Base-by-base conservation (phyloP, 1,284 basidiomycete species). In the Ganoderma sinense region DNA sequence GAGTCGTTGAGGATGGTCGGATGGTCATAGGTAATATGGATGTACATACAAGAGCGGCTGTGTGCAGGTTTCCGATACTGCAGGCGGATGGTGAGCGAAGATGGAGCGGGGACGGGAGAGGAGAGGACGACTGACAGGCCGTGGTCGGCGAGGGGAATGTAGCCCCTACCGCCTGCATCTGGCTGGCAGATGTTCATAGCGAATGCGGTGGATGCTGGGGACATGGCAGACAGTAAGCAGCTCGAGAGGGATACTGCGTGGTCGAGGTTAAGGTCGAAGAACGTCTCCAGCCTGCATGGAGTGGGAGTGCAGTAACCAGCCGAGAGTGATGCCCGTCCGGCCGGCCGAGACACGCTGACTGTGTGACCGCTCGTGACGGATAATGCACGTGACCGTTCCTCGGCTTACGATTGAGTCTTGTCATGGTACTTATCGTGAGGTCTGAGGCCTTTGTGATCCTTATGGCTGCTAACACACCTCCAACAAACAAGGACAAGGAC, bases 31-130 rank as follows among this genome's bases (percentile, higher is more conserved):
- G 36, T 39, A 10, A 10, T 39, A 39, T 11, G 36, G 36, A 11
- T 10, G 36, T 7, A 81, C 81, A 74, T 76, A 88, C 88, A 69
- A 95, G 80, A n/a, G 94, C 93, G 64, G 93, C 93, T 0, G 93
- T 95, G 67, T 90, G 87, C 73, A 95, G 80, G 78, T 95, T 95
- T 8, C 93, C 93, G 71, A 95, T 94, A 55, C 92, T 94, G 74
- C 51, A 51, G 20, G 16, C 23, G 63, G 23, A 14, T 6, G 2
- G 41, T 43, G 41, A 43, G 41, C 23, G 14, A 48, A 23, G 4
- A 26, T 14, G n/a, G 31, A 13, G 13, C 11, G 20, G 10, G 43
- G n/a, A 18, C 33, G 20, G 56, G 31, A 20, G 58, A 14, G n/a
- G n/a, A n/a, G n/a, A 40, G 36, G 10, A 23, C 6, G 66, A 66